These are phyloP conservation scores for Leptosphaerulina australis DNA, from an alignment of 2,329 filamentous ascomycete genomes.

Conservation along the genomic window DNA sequence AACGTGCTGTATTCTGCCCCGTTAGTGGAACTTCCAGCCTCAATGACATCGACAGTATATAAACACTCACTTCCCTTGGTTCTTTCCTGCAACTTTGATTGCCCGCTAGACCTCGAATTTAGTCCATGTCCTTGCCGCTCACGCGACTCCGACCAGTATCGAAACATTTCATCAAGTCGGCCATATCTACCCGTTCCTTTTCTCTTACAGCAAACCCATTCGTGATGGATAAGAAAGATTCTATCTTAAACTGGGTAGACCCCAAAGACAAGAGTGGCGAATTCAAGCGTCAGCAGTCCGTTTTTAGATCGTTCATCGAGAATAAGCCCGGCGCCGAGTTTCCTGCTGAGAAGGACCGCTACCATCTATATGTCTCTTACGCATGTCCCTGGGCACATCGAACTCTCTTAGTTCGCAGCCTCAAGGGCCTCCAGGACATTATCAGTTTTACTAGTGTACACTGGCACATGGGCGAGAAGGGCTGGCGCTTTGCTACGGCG, in stretches of 20 bases:
- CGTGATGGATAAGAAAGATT: conserved; percentile 36
- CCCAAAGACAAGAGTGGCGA: conserved; percentile 80
- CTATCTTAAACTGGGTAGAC: conserved; percentile 83
- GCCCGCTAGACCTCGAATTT: too few species aligned
- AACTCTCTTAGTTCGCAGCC: conserved; percentile 81
- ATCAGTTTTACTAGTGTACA: conserved; percentile 83
- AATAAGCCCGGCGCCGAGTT: conserved; percentile 74
- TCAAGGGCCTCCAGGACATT: conserved; percentile 90
- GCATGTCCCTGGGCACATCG: conserved; percentile 94
- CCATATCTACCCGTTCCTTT: conserved; percentile 15
- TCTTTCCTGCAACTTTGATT: too few species aligned
- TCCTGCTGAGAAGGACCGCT: conserved; percentile 83
- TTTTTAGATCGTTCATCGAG: conserved; percentile 82
- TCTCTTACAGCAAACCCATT: conserved; percentile 17
- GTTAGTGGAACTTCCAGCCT: conserved; percentile 18
- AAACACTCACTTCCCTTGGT: conserved; percentile 10
- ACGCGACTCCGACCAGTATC: conserved; percentile 22
- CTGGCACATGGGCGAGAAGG: conserved; percentile 80
- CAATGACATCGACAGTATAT: conserved; percentile 33
- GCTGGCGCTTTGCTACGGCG: conserved; percentile 81
- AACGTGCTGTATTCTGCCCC: conserved; percentile 11
- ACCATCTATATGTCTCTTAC: conserved; percentile 94
- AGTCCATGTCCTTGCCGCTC: conserved; percentile 28
- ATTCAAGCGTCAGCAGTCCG: conserved; percentile 86
- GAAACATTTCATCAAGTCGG: conserved; percentile 20